These are phyloP conservation scores for Cymbopogon flexuosus DNA, from an alignment of 202 grass and related monocot species.

Conservation along the genomic window DNA sequence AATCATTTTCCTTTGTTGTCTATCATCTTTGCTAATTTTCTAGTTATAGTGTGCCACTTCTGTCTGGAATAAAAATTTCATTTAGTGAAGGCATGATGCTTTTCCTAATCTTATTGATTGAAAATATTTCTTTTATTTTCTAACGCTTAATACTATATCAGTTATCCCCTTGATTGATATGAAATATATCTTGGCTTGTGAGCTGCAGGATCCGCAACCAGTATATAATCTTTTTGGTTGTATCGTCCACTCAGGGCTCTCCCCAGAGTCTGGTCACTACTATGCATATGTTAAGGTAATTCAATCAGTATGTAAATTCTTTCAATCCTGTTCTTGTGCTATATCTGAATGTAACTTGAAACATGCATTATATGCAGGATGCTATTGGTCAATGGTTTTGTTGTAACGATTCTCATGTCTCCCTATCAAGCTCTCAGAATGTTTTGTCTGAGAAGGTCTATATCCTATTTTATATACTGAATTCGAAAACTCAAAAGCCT, in stretches of 20 bases:
- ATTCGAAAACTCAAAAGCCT: slow-evolving; percentile 60
- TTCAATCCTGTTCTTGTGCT: slow-evolving; percentile 8
- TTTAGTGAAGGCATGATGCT: neutral
- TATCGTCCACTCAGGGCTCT: slow-evolving; percentile 88
- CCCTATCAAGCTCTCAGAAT: slow-evolving; percentile 72
- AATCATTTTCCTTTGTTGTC: neutral
- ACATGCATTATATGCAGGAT: slow-evolving; percentile 66
- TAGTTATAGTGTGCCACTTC: neutral
- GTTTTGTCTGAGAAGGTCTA: slow-evolving; percentile 98
- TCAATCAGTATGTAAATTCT: slow-evolving; percentile 17
- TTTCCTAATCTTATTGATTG: neutral
- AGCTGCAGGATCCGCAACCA: slow-evolving; percentile 56
- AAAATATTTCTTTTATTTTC: neutral
- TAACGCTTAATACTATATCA: neutral
- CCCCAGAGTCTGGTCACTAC: slow-evolving; percentile 90
- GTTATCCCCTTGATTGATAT: slow-evolving; percentile 21
- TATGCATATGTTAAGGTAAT: slow-evolving; percentile 99
- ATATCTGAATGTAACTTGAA: slow-evolving; percentile 14
- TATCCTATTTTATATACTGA: slow-evolving; percentile 94
- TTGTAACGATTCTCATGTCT: slow-evolving; percentile 94
- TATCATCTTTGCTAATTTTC: neutral
- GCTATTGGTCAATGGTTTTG: slow-evolving; percentile 79
- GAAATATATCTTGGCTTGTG: slow-evolving; percentile 23
- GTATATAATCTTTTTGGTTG: slow-evolving; percentile 87
- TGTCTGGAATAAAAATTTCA: neutral